These are phyloP conservation scores for Pulicaria dysenterica DNA, from an alignment of 129 eudicot species.

Conservation along the genomic window DNA sequence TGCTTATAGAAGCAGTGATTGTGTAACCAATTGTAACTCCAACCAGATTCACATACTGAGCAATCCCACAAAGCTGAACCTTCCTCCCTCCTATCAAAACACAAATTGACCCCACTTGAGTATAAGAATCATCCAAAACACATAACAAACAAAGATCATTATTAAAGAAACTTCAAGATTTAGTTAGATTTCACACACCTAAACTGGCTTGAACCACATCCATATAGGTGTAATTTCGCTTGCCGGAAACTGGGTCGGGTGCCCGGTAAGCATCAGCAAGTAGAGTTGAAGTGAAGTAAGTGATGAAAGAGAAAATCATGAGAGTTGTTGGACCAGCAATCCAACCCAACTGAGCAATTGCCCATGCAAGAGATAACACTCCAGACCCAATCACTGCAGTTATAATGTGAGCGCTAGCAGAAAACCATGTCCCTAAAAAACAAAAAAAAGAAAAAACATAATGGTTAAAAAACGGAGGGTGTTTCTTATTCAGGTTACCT, in stretches of 20 bases:
- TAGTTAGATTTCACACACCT: conserved; percentile 35
- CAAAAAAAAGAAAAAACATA: no score
- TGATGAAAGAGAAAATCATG: conserved; percentile 62
- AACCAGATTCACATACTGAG: conserved; percentile 74
- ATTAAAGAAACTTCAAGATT: no score
- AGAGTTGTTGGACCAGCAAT: conserved; percentile 71
- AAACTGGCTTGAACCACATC: conserved; percentile 74
- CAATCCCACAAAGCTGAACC: conserved; percentile 83
- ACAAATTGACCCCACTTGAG: not conserved
- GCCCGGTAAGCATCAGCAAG: conserved; percentile 74
- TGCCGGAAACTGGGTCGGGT: conserved; percentile 69
- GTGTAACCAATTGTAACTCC: conserved; percentile 95
- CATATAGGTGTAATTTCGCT: conserved; percentile 84
- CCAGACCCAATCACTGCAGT: conserved; percentile 99
- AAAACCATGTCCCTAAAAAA: conserved; percentile 60
- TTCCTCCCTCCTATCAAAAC: conserved; percentile 66
- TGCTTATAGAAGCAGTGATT: conserved; percentile 92
- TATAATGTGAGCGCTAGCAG: conserved; percentile 89
- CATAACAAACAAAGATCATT: not conserved
- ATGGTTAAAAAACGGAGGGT: no score
- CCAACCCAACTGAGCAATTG: conserved; percentile 93
- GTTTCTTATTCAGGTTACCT: no score
- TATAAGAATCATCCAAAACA: not conserved
- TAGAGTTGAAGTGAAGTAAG: conserved; percentile 75
- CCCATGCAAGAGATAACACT: conserved; percentile 86